Evolutionary conservation across 2,329 filamentous ascomycete genomes (phyloP).

Genomic region (Coniella vitis): DNA sequence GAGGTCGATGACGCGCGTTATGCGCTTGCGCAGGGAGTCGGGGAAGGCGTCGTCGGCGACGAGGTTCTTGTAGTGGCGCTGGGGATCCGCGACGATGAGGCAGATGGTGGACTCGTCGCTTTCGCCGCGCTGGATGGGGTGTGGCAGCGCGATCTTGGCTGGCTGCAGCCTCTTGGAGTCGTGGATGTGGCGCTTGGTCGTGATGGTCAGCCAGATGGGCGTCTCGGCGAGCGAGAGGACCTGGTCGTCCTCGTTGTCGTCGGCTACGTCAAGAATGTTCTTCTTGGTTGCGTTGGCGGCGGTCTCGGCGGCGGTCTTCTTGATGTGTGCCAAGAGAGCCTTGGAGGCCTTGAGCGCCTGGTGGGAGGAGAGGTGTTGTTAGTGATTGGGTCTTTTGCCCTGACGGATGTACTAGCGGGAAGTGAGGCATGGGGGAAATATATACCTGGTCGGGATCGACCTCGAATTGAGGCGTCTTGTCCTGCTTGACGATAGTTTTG

Average conservation of each 20-base stretch:
- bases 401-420: slow-evolving; percentile 6
- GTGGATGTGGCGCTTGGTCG: slow-evolving; percentile 58
- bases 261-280: slow-evolving; percentile 44
- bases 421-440: background rate
- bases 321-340: slow-evolving; percentile 56
- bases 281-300: slow-evolving; percentile 43
- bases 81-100: slow-evolving; percentile 74
- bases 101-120: slow-evolving; percentile 66
- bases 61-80: slow-evolving; percentile 86
- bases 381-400: too few relatives aligned
- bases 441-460: slow-evolving; percentile 30
- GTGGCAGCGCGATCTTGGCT: slow-evolving; percentile 70
- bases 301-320: slow-evolving; percentile 45
- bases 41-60: slow-evolving; percentile 69
- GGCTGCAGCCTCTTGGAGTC: slow-evolving; percentile 79
- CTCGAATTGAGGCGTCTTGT: slow-evolving; percentile 25
- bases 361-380: background rate
- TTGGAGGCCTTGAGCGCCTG: slow-evolving; percentile 57
- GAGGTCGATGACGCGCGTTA: slow-evolving; percentile 73
- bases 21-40: slow-evolving; percentile 55
- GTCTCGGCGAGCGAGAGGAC: slow-evolving; percentile 35
- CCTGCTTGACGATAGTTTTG: slow-evolving; percentile 25
- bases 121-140: slow-evolving; percentile 60
- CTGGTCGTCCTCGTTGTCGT: slow-evolving; percentile 31
- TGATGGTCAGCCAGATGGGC: slow-evolving; percentile 56